phyloP scores from a whole-genome alignment of 2,329 filamentous ascomycete genomes.

The Penicillium digitatum region DNA sequence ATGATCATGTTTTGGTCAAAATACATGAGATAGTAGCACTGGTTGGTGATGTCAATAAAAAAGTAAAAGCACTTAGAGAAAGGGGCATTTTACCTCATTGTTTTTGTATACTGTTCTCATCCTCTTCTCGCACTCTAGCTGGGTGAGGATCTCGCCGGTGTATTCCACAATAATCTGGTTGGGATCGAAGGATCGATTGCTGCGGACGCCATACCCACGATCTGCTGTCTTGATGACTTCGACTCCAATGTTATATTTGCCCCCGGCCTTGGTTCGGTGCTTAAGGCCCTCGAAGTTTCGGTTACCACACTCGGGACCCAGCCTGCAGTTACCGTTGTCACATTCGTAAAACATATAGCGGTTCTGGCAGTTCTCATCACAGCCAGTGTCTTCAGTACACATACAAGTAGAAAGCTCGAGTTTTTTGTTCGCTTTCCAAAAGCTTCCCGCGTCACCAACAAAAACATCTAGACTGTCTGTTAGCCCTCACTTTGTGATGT shows the following conservation, averaged over 20 bases:
- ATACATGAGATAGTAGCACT: slow-evolving; percentile 98
- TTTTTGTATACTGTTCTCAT: slow-evolving; percentile 94
- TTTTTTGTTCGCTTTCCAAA: slow-evolving; percentile 76
- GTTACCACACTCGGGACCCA: slow-evolving; percentile 77
- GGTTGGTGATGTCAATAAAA: slow-evolving; percentile 14
- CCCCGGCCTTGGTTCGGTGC: slow-evolving; percentile 69
- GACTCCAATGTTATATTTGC: slow-evolving; percentile 86
- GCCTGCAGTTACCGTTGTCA: slow-evolving; percentile 80
- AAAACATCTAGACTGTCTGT: slow-evolving; percentile 68
- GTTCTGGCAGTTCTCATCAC: slow-evolving; percentile 87
- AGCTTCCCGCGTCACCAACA: slow-evolving; percentile 72
- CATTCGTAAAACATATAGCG: slow-evolving; percentile 97
- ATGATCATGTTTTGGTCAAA: slow-evolving; percentile 99
- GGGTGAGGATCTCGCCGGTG: slow-evolving; percentile 94
- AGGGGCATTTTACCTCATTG: slow-evolving; percentile 66
- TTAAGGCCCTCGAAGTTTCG: slow-evolving; percentile 79
- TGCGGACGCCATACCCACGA: slow-evolving; percentile 85
- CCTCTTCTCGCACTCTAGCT: slow-evolving; percentile 84
- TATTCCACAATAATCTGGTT: slow-evolving; percentile 99
- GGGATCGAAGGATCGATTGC: slow-evolving; percentile 79
- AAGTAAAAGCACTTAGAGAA: neutral
- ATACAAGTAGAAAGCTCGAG: slow-evolving; percentile 74
- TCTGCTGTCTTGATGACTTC: slow-evolving; percentile 89
- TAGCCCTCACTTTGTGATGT: slow-evolving; percentile 22
- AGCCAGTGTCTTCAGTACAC: slow-evolving; percentile 72